These are phyloP conservation scores for Rauvolfia tetraphylla DNA, from an alignment of 257 asterid species.

Conservation along the genomic window DNA sequence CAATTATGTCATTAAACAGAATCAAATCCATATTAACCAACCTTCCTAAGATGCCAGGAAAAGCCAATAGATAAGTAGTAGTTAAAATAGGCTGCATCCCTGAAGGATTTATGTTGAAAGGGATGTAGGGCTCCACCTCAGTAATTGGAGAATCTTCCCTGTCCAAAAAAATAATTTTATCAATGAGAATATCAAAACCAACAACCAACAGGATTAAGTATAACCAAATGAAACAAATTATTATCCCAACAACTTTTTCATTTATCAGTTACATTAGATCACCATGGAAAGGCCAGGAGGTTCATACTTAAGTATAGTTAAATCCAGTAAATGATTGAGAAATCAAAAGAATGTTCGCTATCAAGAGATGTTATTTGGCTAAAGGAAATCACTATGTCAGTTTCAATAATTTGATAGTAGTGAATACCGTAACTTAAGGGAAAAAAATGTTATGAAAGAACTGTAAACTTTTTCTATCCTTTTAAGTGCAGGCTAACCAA, in stretches of 20 bases:
- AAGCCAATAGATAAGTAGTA: conserved; percentile 91
- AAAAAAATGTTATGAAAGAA: too few species aligned
- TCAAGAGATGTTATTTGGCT: not conserved
- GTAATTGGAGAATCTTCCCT: conserved; percentile 82
- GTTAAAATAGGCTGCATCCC: conserved; percentile 99
- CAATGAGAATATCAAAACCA: not conserved
- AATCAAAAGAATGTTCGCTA: not conserved
- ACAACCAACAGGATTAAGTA: not conserved
- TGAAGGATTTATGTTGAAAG: conserved; percentile 97
- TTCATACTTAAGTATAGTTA: not conserved
- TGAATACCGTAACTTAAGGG: not conserved
- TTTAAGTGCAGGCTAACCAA: not conserved
- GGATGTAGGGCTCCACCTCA: conserved; percentile 97
- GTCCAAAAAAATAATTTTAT: conserved; percentile 30
- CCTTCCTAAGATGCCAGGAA: conserved; percentile 91
- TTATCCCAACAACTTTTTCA: not conserved
- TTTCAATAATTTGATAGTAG: not conserved
- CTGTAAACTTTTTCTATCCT: too few species aligned
- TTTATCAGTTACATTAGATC: not conserved
- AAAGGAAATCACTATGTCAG: not conserved
- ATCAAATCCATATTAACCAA: conserved; percentile 17
- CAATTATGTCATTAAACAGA: not conserved
- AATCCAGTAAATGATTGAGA: not conserved
- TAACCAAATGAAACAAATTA: not conserved
- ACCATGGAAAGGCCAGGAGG: not conserved